These are phyloP conservation scores for Encephalitozoon hellem DNA, from an alignment of 371 early-diverging fungal species.

Conservation along the genomic window DNA sequence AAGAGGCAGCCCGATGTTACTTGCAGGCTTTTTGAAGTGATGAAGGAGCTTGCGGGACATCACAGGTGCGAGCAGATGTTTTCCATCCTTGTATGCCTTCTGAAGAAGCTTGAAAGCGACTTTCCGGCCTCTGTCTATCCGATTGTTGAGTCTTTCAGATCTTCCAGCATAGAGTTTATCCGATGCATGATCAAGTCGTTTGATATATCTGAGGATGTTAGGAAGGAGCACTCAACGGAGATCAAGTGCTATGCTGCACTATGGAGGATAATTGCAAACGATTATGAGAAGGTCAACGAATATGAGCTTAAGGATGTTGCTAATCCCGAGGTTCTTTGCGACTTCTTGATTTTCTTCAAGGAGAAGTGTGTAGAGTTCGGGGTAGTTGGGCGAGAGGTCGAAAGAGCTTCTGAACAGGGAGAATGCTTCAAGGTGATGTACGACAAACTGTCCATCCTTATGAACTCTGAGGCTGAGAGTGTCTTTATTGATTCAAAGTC, in stretches of 20 bases:
- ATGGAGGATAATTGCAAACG: slow-evolving; percentile 26
- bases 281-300: background rate
- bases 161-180: background rate
- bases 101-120: slow-evolving; percentile 12
- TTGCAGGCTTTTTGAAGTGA: background rate
- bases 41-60: background rate
- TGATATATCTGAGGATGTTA: background rate
- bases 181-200: slow-evolving; percentile 10
- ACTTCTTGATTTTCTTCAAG: slow-evolving; percentile 24
- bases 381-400: background rate
- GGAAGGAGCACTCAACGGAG: background rate
- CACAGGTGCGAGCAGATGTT: background rate
- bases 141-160: background rate
- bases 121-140: background rate
- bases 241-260: slow-evolving; percentile 32
- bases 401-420: background rate
- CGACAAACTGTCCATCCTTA: background rate
- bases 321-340: background rate
- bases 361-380: background rate
- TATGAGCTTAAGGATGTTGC: background rate
- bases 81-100: background rate
- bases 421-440: slow-evolving; percentile 2
- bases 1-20: background rate
- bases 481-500: slow-evolving; percentile 11
- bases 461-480: background rate